Percentiles rank a stretch among this genome's conserved stretches.
Conservation (phyloP, 768 basidiomycete species). For the Trichaptum fuscoviolaceum region DNA sequence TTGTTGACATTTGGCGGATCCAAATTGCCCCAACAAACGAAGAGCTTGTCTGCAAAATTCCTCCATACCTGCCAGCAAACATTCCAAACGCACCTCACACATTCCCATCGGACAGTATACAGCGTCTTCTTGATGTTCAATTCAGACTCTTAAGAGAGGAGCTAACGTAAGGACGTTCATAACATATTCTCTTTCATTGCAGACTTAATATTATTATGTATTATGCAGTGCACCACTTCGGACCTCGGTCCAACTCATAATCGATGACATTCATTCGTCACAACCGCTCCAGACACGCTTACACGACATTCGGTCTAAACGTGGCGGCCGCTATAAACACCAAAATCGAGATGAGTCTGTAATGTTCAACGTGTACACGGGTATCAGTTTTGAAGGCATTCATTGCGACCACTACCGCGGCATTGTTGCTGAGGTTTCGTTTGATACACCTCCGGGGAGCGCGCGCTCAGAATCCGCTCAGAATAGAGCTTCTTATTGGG, state of each 20-base stretch:
- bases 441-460: slow-evolving; percentile 52
- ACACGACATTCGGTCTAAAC: slow-evolving; percentile 36
- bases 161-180: slow-evolving; percentile 60
- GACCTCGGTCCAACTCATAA: slow-evolving; percentile 43
- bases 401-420: slow-evolving; percentile 44
- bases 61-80: slow-evolving; percentile 60
- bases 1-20: slow-evolving; percentile 47
- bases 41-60: slow-evolving; percentile 46
- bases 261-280: slow-evolving; percentile 34
- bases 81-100: slow-evolving; percentile 61
- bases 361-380: slow-evolving; percentile 61
- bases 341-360: slow-evolving; percentile 37
- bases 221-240: slow-evolving; percentile 45
- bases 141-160: slow-evolving; percentile 74
- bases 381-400: slow-evolving; percentile 41
- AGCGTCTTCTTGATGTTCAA: slow-evolving; percentile 64
- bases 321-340: slow-evolving; percentile 51
- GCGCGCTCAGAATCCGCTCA: slow-evolving; percentile 37
- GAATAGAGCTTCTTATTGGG: slow-evolving; percentile 53
- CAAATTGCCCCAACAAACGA: slow-evolving; percentile 63
- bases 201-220: too few relatives aligned
- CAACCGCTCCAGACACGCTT: slow-evolving; percentile 32
- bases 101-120: slow-evolving; percentile 51
- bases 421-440: slow-evolving; percentile 39
- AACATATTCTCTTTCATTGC: too few relatives aligned